Evolutionary conservation across 2,329 filamentous ascomycete species (phyloP), one percentile per base, ranked within the genome.

Genomic region (Metarhizium anisopliae): DNA sequence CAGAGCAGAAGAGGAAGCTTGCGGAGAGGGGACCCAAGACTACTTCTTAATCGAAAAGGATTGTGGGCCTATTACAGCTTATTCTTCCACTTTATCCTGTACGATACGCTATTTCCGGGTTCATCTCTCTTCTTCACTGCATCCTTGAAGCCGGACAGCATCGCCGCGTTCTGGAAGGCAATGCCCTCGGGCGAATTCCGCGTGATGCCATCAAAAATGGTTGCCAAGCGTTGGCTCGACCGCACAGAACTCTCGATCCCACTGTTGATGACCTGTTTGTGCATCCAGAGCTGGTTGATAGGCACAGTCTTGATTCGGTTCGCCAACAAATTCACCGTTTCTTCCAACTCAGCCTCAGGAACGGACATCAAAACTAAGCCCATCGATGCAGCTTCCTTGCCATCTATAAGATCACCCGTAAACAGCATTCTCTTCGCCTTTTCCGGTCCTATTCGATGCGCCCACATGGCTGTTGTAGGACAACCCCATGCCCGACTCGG

Each of bases 401-500:
- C 55, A 40, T 55, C 55, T n/a, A 60, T 53, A 14, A 57, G 52
- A 32, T 59, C 59, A 5, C 55, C 56, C 13, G 56, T 60, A 18
- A 59, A 56, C 20, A 60, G 50, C 57, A 57, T 56, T 16, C 55
- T 45, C 51, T 59, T 60, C 1, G 55, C 57, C 43, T 52, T 56
- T 35, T 58, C 56, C n/a, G 54, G 30, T 13, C 58, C 56, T 6
- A 59, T 55, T 25, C 54, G 50, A 52, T 56, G 52, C 36, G 56
- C 52, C 58, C 58, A 59, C 56, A 59, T 58, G 36, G 54, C 56
- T 42, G 54, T 59, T 13, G 56, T 59, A 16, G 56, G 58, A 38
- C 56, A 59, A 4, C 56, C 58, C 56, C 56, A 58, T 50, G 55
- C 56, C 14, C 58, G 52, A 10, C 51, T 49, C 14, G 56, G 56